Base-by-base conservation (phyloP, 192 early-diverging fungal genomes). In the Polychytrium aggregatum region DNA sequence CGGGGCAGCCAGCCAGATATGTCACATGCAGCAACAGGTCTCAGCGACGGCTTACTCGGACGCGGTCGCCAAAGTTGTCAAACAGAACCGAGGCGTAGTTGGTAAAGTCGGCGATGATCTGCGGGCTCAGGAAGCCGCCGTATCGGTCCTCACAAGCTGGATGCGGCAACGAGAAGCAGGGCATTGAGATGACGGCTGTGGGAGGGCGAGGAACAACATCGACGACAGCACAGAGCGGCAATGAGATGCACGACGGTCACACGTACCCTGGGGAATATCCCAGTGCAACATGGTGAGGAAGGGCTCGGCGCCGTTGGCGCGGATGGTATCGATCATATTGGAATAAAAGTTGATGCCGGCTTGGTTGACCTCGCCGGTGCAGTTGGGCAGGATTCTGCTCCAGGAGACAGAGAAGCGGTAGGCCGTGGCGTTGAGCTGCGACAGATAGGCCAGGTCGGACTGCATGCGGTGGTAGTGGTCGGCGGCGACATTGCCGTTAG, bases 401-500 rank as follows among this genome's bases (percentile, higher is more conserved):
- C 63, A 64, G 24, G 56, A 48, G 40, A 60, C 41, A 10, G 63
- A 64, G 36, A 64, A 64, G 7, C 63, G 56, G 39, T 64, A 64
- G 11, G 50, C 50, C 3, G 56, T 60, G 14, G 57, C 56, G 31
- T 47, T 47, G 21, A 64, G 37, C 27, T 38, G 21, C 14, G 17
- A 18, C 22, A 64, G 51, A 38, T 49, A 50, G 11, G 20, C 50
- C 17, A 64, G 29, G 33, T 64, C 63, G 11, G 36, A 26, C 22
- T 53, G 41, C 24, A 30, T 25, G 44, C 38, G 36, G 29, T 59
- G 16, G 49, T 62, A 62, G 41, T 62, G 54, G 37, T 62, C 55
- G 11, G 41, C 52, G 1, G 54, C 27, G 40, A 33, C 30, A 33
- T 52, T 29, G 17, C 36, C 39, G 41, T 52, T 52, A 6, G 50